Evolutionary conservation across 2,329 filamentous ascomycete species (phyloP).

Genomic region (Parasarocladium wereldwijsianum): DNA sequence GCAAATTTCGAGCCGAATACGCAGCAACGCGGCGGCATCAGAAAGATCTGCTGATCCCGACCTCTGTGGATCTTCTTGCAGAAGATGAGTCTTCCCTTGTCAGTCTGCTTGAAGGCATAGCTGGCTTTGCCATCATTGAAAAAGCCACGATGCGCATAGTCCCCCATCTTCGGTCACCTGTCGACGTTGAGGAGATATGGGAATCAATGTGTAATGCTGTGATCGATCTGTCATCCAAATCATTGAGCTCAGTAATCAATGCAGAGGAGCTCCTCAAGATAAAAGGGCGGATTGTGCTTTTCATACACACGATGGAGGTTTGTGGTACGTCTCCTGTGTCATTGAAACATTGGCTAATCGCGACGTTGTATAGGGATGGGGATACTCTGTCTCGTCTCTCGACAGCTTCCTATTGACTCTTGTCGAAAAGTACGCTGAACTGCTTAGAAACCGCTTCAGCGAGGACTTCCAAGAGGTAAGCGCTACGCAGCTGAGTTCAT

Average conservation of each 20-base stretch:
- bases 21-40: constrained; percentile 80
- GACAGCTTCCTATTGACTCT: constrained; percentile 76
- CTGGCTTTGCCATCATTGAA: constrained; percentile 93
- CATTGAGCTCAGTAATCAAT: constrained; percentile 66
- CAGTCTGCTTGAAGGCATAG: constrained; percentile 81
- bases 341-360: constrained; percentile 59
- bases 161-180: constrained; percentile 64
- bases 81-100: constrained; percentile 81
- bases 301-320: constrained; percentile 97
- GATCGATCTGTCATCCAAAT: constrained; percentile 67
- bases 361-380: constrained; percentile 66
- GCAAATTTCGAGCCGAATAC: constrained; percentile 84
- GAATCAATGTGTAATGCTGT: constrained; percentile 91
- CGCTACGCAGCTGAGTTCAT: not conserved
- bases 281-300: constrained; percentile 82
- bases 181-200: constrained; percentile 97
- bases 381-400: constrained; percentile 67
- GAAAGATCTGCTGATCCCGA: constrained; percentile 77
- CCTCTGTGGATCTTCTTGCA: constrained; percentile 58
- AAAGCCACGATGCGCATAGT: constrained; percentile 81
- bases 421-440: constrained; percentile 86
- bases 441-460: constrained; percentile 82
- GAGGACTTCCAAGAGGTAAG: constrained; percentile 87
- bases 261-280: constrained; percentile 87
- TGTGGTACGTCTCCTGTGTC: constrained; percentile 11